Base-by-base conservation (phyloP, 371 early-diverging fungal genomes). In the Rhizomucor pusillus region DNA sequence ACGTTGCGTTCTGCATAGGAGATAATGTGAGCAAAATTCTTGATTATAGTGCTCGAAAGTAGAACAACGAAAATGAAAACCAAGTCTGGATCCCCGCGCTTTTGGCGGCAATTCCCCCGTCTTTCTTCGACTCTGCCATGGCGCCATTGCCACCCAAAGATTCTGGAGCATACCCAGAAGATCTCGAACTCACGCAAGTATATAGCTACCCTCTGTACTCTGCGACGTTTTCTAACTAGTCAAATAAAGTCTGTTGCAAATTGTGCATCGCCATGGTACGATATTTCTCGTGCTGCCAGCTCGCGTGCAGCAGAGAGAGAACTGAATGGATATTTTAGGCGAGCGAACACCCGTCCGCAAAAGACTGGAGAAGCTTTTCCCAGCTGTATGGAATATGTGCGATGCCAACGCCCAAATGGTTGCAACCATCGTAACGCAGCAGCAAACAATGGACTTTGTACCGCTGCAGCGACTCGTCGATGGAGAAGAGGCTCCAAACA, bases 231-330 rank as follows among this genome's bases (percentile, higher is more conserved):
- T 5, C 3, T 7, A 16, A 50, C 16, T 14, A 50, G 7, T 1
- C 50, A n/a, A 18, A 37, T 29, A 16, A 56, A 77, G 77, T 23
- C 55, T 71, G 5, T 57, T 84, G 52, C 76, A 79, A 49, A 63
- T 82, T 33, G 67, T 85, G 23, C 77, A 81, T 61, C 71, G 85
- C 18, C 83, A 85, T 55, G 85, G 85, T 73, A 79, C 34, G 34
- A 11, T 14, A 34, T 23, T 1, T 46, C 9, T 47, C 19, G 14
- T 39, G 19, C 47, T 22, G 11, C n/a, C 33, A 40, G 44, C n/a
- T 24, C 18, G 3, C 5, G 40, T 18, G 16, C 6, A n/a, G 37
- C 44, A 18, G 33, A 18, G 37, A 1, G 22, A 40, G 13, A 19
- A n/a, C 29, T 3, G 6, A 3, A 18, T 19, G 18, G 19, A 18